phyloP scores from a whole-genome alignment of 352 stramenopile genomes.

The Plasmopara halstedii region DNA sequence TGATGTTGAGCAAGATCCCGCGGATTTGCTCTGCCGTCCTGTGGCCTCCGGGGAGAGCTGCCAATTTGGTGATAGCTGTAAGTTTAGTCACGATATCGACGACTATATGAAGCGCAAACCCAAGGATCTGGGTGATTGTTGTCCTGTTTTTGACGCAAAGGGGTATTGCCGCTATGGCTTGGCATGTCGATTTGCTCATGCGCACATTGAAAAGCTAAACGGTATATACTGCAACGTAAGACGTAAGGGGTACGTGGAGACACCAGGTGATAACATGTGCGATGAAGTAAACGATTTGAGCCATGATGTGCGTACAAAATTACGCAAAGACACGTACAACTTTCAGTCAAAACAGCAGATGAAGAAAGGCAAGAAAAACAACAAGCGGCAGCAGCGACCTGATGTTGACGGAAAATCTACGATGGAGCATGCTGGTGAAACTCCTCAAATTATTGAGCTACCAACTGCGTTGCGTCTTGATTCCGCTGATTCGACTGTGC shows the following conservation, averaged over 20 bases:
- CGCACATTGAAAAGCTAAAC: conserved; percentile 70
- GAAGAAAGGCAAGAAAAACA: conserved; percentile 45
- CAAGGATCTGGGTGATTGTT: conserved; percentile 71
- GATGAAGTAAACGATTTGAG: conserved; percentile 83
- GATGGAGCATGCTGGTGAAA: background rate
- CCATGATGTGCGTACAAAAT: conserved; percentile 64
- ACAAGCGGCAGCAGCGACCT: conserved; percentile 24
- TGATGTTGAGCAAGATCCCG: conserved; percentile 52
- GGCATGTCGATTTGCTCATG: conserved; percentile 85
- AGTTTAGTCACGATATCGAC: conserved; percentile 79
- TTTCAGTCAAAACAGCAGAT: conserved; percentile 82
- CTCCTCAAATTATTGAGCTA: background rate
- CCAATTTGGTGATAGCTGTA: conserved; percentile 68
- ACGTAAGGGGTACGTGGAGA: conserved; percentile 22
- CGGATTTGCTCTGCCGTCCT: conserved; percentile 55
- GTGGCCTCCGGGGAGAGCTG: conserved; percentile 58
- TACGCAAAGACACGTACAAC: conserved; percentile 91
- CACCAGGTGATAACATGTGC: conserved; percentile 18
- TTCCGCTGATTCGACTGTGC: background rate
- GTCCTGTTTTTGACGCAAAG: conserved; percentile 69
- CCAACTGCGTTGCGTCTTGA: background rate
- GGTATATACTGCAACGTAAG: conserved; percentile 42
- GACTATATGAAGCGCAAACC: conserved; percentile 82
- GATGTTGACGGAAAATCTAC: background rate
- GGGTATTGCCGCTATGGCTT: conserved; percentile 90